These are phyloP conservation scores for Tricholoma sp. DNA, from an alignment of 768 basidiomycete genomes.

Conservation along the genomic window DNA sequence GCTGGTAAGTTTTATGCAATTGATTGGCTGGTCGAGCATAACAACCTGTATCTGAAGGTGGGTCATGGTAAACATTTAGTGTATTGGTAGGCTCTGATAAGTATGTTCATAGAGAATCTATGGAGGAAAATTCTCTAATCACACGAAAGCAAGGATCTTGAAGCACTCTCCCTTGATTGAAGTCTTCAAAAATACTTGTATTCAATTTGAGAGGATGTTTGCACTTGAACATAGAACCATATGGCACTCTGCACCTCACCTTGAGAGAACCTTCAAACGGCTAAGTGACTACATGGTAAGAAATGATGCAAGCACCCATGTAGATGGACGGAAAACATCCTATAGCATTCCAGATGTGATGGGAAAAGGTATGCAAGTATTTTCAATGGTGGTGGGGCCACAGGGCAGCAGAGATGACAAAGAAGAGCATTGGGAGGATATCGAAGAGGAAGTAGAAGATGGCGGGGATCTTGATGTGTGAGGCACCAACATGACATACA, in stretches of 20 bases:
- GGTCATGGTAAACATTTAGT: conserved; percentile 1
- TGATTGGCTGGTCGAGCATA: conserved; percentile 35
- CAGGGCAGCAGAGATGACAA: not conserved
- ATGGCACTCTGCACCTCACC: conserved; percentile 14
- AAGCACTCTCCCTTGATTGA: conserved; percentile 11
- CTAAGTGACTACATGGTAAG: not conserved
- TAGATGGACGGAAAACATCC: not conserved
- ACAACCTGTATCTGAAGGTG: conserved; percentile 41
- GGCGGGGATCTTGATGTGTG: not conserved
- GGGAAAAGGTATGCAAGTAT: not conserved
- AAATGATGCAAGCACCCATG: not conserved
- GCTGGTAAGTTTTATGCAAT: conserved; percentile 23
- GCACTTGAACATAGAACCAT: conserved; percentile 13
- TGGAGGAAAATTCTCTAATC: conserved; percentile 30
- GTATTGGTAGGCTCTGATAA: not conserved
- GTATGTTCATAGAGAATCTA: conserved; percentile 22
- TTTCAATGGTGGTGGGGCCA: not conserved
- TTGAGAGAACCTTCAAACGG: conserved; percentile 18
- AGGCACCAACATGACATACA: not conserved
- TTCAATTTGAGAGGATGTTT: conserved; percentile 22
- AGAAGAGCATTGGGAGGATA: not conserved
- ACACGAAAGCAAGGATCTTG: conserved; percentile 26
- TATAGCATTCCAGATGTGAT: not conserved
- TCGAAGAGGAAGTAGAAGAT: not conserved
- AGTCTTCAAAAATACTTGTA: conserved; percentile 20